Conservation (phyloP, 805 yeast species). For the Starmerella stigmatis region DNA sequence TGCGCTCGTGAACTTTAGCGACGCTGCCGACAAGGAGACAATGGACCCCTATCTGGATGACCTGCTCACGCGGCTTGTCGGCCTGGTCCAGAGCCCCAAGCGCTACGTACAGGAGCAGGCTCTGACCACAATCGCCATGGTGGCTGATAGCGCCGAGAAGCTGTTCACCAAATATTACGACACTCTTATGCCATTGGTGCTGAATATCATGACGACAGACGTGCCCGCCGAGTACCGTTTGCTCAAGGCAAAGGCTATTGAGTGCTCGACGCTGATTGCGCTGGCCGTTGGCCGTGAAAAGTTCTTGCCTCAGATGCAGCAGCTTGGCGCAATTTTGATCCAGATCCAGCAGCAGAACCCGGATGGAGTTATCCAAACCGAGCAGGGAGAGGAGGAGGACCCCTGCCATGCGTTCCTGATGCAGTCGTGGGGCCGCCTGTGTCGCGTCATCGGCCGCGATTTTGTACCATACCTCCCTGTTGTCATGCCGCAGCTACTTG, state of each 20-base stretch:
- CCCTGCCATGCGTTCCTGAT: constrained; percentile 79
- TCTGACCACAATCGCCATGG: constrained; percentile 88
- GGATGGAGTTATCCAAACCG: constrained; percentile 18
- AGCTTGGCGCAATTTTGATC: constrained; percentile 61
- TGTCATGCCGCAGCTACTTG: constrained; percentile 81
- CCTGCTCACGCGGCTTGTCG: constrained; percentile 61
- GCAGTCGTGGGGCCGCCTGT: constrained; percentile 93
- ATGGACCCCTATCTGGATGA: constrained; percentile 88
- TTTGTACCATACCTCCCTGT: constrained; percentile 73
- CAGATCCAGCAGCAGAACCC: constrained; percentile 44
- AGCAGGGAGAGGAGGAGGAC: constrained; percentile 51
- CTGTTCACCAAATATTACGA: constrained; percentile 87
- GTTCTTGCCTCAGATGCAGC: constrained; percentile 63
- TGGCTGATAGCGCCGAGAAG: constrained; percentile 90
- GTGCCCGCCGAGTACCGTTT: constrained; percentile 67
- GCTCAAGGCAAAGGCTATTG: constrained; percentile 86
- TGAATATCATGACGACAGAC: constrained; percentile 68
- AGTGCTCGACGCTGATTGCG: constrained; percentile 90
- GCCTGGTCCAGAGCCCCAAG: constrained; percentile 71
- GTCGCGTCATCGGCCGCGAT: constrained; percentile 73
- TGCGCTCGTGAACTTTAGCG: constrained; percentile 89
- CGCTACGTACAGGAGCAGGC: constrained; percentile 96
- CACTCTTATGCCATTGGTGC: constrained; percentile 79
- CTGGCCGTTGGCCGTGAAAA: constrained; percentile 89
- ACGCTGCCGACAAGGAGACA: constrained; percentile 76